Evolutionary conservation across 768 basidiomycete species (phyloP).

Genomic region (Stropharia rugosoannulata): DNA sequence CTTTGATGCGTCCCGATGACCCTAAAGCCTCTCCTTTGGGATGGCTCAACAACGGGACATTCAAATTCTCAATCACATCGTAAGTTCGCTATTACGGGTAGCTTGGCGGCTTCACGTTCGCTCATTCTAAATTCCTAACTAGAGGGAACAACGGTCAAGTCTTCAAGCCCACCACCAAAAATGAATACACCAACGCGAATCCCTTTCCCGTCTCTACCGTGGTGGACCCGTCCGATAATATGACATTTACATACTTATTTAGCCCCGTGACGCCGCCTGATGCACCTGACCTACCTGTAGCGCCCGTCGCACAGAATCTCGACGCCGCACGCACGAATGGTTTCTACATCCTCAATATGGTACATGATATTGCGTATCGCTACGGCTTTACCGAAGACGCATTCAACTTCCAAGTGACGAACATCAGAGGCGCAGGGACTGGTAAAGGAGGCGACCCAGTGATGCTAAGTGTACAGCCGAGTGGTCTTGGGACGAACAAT

Average conservation of each 20-base stretch:
- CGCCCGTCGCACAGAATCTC: constrained; percentile 27
- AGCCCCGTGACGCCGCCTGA: too few relatives aligned
- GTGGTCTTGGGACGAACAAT: constrained; percentile 40
- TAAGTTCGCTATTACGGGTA: too few relatives aligned
- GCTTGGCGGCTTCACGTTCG: too few relatives aligned
- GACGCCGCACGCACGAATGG: constrained; percentile 50
- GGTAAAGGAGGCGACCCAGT: constrained; percentile 47
- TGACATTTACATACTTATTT: too few relatives aligned
- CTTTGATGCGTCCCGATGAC: constrained; percentile 50
- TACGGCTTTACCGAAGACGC: constrained; percentile 53
- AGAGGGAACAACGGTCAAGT: constrained; percentile 32
- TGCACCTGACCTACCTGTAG: too few relatives aligned
- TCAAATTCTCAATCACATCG: too few relatives aligned
- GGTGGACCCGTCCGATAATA: too few relatives aligned
- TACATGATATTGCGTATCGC: constrained; percentile 44
- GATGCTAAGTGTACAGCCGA: constrained; percentile 53
- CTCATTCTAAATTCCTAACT: neutral
- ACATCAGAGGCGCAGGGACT: constrained; percentile 53
- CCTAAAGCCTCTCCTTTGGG: constrained; percentile 45
- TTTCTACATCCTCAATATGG: constrained; percentile 59
- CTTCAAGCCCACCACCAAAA: constrained; percentile 17
- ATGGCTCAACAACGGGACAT: constrained; percentile 34
- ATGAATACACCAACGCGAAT: too few relatives aligned
- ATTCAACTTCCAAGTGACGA: constrained; percentile 55
- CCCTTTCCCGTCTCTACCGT: too few relatives aligned